These are phyloP conservation scores for Friedmanniomyces simplex DNA, from an alignment of 495 filamentous ascomycete genomes.

Conservation along the genomic window DNA sequence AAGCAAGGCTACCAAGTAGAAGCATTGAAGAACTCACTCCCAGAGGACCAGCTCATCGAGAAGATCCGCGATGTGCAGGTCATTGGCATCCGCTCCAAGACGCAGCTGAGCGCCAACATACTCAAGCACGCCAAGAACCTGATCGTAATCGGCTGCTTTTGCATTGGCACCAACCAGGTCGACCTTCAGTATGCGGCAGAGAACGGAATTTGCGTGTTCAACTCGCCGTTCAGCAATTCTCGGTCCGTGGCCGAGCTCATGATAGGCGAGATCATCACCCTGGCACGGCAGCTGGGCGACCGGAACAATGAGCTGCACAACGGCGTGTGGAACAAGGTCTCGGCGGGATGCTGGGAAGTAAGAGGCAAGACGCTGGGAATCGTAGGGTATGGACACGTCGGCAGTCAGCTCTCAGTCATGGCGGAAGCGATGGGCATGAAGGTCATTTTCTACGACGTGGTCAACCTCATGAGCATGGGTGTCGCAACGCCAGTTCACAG, in stretches of 20 bases:
- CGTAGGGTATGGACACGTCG: slow-evolving; percentile 95
- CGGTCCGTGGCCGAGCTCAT: slow-evolving; percentile 93
- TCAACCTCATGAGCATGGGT: slow-evolving; percentile 88
- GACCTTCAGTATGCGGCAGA: slow-evolving; percentile 84
- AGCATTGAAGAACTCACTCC: slow-evolving; percentile 73
- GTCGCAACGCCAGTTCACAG: slow-evolving; percentile 71
- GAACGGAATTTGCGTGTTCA: slow-evolving; percentile 95
- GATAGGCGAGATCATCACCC: slow-evolving; percentile 81
- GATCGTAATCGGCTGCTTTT: slow-evolving; percentile 95
- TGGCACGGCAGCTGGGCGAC: slow-evolving; percentile 88
- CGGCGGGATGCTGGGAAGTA: slow-evolving; percentile 92
- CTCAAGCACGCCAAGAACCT: slow-evolving; percentile 84
- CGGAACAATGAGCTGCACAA: slow-evolving; percentile 89
- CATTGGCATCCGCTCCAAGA: slow-evolving; percentile 97
- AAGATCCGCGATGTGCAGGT: slow-evolving; percentile 96
- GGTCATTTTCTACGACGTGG: slow-evolving; percentile 89
- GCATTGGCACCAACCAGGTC: slow-evolving; percentile 98
- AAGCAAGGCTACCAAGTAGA: slow-evolving; percentile 95
- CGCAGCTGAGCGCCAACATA: slow-evolving; percentile 78
- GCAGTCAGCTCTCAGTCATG: slow-evolving; percentile 89
- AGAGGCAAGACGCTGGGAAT: slow-evolving; percentile 96
- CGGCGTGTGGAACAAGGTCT: slow-evolving; percentile 97
- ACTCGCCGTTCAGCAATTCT: slow-evolving; percentile 97
- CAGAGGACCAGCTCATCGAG: slow-evolving; percentile 88
- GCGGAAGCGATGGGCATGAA: slow-evolving; percentile 96